Base-by-base conservation (phyloP, 2,329 filamentous ascomycete genomes). In the Penicillium sp. region DNA sequence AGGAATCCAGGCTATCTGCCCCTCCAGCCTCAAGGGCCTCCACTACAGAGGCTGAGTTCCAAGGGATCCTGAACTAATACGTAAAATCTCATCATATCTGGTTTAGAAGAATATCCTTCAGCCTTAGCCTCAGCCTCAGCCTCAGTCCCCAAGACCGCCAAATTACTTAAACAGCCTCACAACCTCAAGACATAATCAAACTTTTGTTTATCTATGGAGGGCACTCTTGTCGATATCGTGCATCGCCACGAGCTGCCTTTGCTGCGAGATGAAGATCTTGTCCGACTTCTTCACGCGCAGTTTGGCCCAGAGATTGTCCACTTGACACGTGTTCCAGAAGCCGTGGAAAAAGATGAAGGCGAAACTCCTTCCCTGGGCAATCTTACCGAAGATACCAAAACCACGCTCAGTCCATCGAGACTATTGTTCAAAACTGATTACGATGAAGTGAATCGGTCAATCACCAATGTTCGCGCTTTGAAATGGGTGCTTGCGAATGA, bases 401-500 rank as follows among this genome's bases (percentile, higher is more conserved):
- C 27, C 3, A 25, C 21, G 39, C 33, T 50, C 21, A 50, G 48
- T 29, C 48, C 48, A 13, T 50, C 48, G 14, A n/a, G 48, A 14
- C 16, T 50, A 21, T 14, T 50, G 14, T 50, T 50, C 14, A 8
- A n/a, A 6, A 33, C 29, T 2, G 48, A 50, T 7, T 50, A 29
- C 29, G 48, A 50, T 21, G 48, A 50, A 50, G 48, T 50, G 7
- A 50, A 50, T 16, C 48, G 48, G 25, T 39, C 48, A 11, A 39
- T 50, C 26, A 50, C 48, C 48, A 50, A 50, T 5, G 48, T 50
- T 5, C 48, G 48, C 23, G 48, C 48, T 16, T 13, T 50, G 23
- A 50, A 42, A 26, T 50, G 48, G 48, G 19, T 50, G 7, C 48
- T 50, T 19, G 48, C 48, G n/a, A 39, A 50, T 21, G 48, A 50